phyloP scores from a whole-genome alignment of 371 early-diverging fungal species.

The Mortierella sp. region DNA sequence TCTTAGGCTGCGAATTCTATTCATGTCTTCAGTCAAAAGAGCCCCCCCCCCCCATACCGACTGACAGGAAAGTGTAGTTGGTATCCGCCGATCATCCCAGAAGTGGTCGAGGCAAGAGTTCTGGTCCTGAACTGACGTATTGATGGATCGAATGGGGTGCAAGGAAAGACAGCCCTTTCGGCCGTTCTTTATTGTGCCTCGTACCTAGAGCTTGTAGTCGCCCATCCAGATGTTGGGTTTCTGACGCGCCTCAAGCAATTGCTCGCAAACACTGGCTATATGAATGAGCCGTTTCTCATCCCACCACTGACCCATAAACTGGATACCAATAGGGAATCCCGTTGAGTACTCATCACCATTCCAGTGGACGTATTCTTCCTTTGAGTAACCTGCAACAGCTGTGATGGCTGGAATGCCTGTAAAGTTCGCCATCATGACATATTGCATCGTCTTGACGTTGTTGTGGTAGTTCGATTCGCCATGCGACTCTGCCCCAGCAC shows the following conservation, averaged over 20 bases:
- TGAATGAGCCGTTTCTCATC: constrained; percentile 70
- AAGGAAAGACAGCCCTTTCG: too few species aligned
- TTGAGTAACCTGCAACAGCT: constrained; percentile 70
- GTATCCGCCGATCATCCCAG: too few species aligned
- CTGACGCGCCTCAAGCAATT: constrained; percentile 29
- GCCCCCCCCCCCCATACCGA: too few species aligned
- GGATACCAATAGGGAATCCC: constrained; percentile 74
- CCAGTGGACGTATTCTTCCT: constrained; percentile 16
- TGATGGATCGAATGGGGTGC: too few species aligned
- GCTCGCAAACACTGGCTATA: constrained; percentile 66
- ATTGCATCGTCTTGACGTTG: constrained; percentile 66
- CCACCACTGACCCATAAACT: constrained; percentile 80
- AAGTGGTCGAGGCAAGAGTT: too few species aligned
- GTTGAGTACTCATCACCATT: constrained; percentile 35
- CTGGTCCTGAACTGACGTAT: too few species aligned
- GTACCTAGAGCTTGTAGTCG: constrained; percentile 16
- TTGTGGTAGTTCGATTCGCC: constrained; percentile 67
- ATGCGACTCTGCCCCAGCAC: constrained; percentile 55
- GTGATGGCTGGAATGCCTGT: constrained; percentile 76
- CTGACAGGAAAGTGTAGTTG: too few species aligned
- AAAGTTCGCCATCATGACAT: constrained; percentile 70
- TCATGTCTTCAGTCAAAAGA: too few species aligned
- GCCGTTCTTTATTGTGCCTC: too few species aligned
- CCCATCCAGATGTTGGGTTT: constrained; percentile 54
- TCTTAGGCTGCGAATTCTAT: too few species aligned